phyloP scores from a whole-genome alignment of 805 yeast genomes.

The Lipomyces kockii region DNA sequence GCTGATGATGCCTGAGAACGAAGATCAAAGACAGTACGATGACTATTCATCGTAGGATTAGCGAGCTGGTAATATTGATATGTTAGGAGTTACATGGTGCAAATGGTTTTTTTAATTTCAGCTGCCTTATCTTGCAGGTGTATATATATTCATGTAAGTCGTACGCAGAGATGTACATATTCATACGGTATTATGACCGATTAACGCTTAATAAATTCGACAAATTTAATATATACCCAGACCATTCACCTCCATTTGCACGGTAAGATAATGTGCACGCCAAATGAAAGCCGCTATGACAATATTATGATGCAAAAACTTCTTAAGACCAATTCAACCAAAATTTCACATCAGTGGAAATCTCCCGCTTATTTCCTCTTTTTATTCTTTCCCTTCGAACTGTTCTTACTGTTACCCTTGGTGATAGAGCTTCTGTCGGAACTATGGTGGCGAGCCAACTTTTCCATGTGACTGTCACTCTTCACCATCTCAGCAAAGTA shows the following conservation, averaged over 20 bases:
- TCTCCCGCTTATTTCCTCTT: background rate
- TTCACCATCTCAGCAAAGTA: constrained; percentile 99
- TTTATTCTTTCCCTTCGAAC: background rate
- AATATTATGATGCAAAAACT: background rate
- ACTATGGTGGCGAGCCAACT: constrained; percentile 49
- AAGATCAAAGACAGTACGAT: background rate
- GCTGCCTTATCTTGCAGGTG: background rate
- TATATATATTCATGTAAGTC: background rate
- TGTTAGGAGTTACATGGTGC: background rate
- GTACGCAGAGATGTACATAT: background rate
- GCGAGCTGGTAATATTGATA: background rate
- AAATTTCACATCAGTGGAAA: background rate
- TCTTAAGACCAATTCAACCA: background rate
- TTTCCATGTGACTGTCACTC: constrained; percentile 97
- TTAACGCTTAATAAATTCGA: background rate
- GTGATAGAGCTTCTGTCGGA: background rate
- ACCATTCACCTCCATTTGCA: background rate
- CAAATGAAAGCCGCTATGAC: background rate
- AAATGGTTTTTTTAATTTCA: background rate
- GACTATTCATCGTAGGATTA: background rate
- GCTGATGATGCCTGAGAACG: constrained; percentile 5
- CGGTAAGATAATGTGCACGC: background rate
- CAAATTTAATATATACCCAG: background rate
- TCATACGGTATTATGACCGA: background rate
- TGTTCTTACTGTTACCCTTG: background rate